Base-by-base conservation (phyloP, 75 land plant genomes). In the Selaginella moellendorffii region DNA sequence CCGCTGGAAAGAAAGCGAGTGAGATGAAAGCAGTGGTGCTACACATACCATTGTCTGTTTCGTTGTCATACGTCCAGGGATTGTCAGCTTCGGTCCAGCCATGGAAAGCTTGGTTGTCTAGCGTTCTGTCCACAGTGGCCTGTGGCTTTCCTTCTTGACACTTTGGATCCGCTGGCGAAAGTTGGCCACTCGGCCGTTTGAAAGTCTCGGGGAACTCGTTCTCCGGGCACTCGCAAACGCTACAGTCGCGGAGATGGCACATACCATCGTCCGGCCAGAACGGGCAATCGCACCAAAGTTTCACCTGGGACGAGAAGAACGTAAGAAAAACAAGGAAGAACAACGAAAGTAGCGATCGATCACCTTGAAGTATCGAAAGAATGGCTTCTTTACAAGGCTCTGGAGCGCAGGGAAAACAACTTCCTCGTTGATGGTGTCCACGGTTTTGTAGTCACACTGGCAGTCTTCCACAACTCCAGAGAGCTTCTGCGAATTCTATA, bases 181-280 rank as follows among this genome's bases (percentile, higher is more conserved):
- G 81, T 26, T 29, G 54, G 23, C 27, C 29, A 67, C 14, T 27
- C 30, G 28, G 30, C 29, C 25, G 67, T 72, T 77, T 85, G 61
- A 88, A 81, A 27, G 74, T 24, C 61, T 81, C 85, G 30, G 97
- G 97, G 54, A 88, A 88, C 69, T 88, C 97, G 71, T 69, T 74
- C 26, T 88, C 95, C 26, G 95, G 89, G 62, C 97, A 92, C 65
- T 92, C 97, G 73, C 97, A 87, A 22, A 92, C 97, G 71, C 88
- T 85, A 58, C 97, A 92, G 65, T 92, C 97, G 20, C 97, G 83
- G 54, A 88, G 72, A 28, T 69, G 79, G 79, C 97, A 92, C 95
- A 88, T 83, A 1, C 97, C 95, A 72, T 92, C 97, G 60, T 92
- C 95, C 5, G 84, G 95, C 97, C 97, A 92, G 68, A 88, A 92